Percentiles rank a stretch among this genome's conserved stretches.
Conservation (phyloP, 768 basidiomycete species). For the Podaxis rugospora region DNA sequence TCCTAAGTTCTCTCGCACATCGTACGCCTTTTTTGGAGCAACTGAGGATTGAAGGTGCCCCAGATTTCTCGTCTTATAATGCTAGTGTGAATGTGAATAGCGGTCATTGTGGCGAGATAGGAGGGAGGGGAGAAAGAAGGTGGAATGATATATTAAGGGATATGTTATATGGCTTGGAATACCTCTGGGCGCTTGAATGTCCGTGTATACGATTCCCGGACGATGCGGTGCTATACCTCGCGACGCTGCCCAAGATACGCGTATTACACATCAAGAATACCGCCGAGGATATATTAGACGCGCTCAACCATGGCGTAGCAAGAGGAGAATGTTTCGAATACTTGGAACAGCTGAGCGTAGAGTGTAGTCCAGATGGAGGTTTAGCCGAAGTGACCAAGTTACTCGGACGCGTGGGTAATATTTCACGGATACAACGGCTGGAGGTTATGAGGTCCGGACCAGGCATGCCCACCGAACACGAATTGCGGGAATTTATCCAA, state of each 20-base stretch:
- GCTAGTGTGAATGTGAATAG: neutral
- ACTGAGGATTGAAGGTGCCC: neutral
- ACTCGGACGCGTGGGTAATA: neutral
- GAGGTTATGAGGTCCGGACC: neutral
- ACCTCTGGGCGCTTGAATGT: neutral
- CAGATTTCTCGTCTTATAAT: neutral
- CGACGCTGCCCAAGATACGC: neutral
- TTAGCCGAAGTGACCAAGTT: neutral
- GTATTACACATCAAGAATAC: neutral
- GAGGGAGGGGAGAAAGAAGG: neutral
- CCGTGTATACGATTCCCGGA: neutral
- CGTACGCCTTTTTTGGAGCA: neutral
- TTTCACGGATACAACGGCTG: neutral
- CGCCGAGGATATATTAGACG: neutral
- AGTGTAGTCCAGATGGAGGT: neutral
- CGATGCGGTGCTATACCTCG: slow-evolving; percentile 2
- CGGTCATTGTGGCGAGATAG: neutral
- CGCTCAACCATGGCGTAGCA: neutral
- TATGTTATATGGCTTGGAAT: neutral
- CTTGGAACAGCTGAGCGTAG: neutral
- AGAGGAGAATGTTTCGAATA: neutral
- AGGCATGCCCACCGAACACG: neutral
- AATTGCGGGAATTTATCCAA: neutral
- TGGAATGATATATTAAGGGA: neutral
- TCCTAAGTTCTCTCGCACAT: neutral